Evolutionary conservation across 768 basidiomycete species (phyloP).

Genomic region (Russula sp.): DNA sequence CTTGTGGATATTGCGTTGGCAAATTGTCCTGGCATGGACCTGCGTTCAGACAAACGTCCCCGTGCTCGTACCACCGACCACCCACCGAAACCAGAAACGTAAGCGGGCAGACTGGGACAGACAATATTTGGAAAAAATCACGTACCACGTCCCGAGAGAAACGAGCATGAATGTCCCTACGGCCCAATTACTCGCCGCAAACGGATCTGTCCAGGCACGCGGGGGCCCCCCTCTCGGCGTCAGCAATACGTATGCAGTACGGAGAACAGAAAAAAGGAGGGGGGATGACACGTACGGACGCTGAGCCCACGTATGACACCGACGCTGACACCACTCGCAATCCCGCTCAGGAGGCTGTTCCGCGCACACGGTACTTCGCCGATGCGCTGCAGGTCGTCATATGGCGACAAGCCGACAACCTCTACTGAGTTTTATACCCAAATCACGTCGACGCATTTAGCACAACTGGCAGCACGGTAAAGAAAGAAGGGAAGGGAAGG

Average conservation of each 20-base stretch:
- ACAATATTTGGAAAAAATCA: slow-evolving; percentile 9
- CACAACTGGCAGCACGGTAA: background rate
- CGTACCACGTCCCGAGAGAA: slow-evolving; percentile 65
- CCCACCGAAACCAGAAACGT: background rate
- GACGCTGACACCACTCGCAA: slow-evolving; percentile 73
- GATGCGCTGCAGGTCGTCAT: slow-evolving; percentile 56
- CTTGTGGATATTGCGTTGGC: slow-evolving; percentile 47
- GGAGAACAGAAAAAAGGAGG: background rate
- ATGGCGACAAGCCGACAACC: slow-evolving; percentile 39
- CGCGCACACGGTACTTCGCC: too few relatives aligned
- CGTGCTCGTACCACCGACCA: background rate
- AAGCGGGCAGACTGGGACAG: background rate
- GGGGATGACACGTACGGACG: slow-evolving; percentile 41
- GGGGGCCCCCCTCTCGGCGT: background rate
- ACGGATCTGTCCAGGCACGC: slow-evolving; percentile 40
- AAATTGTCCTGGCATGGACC: slow-evolving; percentile 47
- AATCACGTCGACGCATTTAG: slow-evolving; percentile 22
- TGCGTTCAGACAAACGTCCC: background rate
- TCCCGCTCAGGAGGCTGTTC: slow-evolving; percentile 69
- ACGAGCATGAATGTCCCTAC: slow-evolving; percentile 65
- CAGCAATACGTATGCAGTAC: background rate
- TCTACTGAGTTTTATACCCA: slow-evolving; percentile 33
- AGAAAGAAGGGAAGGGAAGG: background rate
- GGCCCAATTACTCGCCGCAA: slow-evolving; percentile 74
- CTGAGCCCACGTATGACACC: slow-evolving; percentile 67